phyloP scores from a whole-genome alignment of 176 grass and related monocot genomes.

The Aegilops bicornis region DNA sequence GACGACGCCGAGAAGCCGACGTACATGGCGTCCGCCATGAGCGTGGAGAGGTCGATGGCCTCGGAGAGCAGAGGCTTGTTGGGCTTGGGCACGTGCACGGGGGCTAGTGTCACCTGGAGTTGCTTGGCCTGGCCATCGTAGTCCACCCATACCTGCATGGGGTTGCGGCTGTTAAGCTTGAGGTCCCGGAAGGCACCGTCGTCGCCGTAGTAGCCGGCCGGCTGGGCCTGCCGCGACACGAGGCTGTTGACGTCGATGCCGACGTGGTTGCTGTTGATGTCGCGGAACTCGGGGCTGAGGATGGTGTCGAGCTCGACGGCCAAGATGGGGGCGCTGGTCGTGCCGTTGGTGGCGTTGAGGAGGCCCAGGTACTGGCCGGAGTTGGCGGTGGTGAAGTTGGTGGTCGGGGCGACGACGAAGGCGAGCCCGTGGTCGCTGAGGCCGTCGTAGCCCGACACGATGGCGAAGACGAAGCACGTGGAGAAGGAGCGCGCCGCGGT shows the following conservation, averaged over 20 bases:
- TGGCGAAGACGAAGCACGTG: conserved; percentile 29
- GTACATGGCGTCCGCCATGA: background rate
- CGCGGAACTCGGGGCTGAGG: background rate
- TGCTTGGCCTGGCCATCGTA: background rate
- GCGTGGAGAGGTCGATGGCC: background rate
- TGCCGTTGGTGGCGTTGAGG: background rate
- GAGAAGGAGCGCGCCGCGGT: background rate
- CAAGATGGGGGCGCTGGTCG: background rate
- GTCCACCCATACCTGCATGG: background rate
- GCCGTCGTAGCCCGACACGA: background rate
- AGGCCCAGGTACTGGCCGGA: conserved; percentile 12
- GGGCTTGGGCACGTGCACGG: background rate
- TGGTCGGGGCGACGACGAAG: conserved; percentile 19
- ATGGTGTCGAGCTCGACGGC: conserved; percentile 42
- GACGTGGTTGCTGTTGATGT: conserved; percentile 35
- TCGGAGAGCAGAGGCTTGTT: background rate
- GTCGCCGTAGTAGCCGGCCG: background rate
- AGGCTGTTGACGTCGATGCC: conserved; percentile 62
- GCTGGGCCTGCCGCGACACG: background rate
- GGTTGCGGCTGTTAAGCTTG: background rate
- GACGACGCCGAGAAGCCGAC: background rate
- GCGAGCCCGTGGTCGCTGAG: conserved; percentile 13
- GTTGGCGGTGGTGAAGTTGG: background rate
- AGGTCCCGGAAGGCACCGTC: background rate
- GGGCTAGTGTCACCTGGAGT: background rate